Evolutionary conservation across 2,329 filamentous ascomycete species (phyloP), one percentile per base, ranked within the genome.

Genomic region (Epicoccum nigrum): DNA sequence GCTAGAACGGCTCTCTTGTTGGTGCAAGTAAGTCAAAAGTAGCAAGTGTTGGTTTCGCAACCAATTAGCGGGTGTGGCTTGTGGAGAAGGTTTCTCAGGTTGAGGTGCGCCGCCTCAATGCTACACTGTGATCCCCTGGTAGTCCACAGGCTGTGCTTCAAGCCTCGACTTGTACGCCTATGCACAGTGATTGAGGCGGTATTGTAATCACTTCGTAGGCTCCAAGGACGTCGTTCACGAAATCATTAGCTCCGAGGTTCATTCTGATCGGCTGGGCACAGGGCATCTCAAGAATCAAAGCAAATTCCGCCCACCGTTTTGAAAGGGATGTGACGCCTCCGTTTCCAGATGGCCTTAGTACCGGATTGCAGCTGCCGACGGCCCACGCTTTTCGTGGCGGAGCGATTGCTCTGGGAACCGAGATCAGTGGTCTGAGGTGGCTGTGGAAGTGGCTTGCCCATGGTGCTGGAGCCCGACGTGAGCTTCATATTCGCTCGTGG

Each of bases 71-170:
- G 32, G 38, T 16, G 49, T 43, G 42, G 49, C 49, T 46, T 42
- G 42, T 19, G 42, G 42, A 42, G 42, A 46, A 19, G 42, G 49
- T 51, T 42, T 51, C 49, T 51, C 35, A 33, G 25, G 15, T 11
- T 16, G 37, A 37, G 32, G 30, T 27, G 44, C 37, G 35, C n/a
- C 8, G 23, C n/a, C n/a, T 12, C 21, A 37, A 46, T 46, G 49
- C 43, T 38, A 51, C 49, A 42, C 42, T 51, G 49, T 51, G 49
- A 33, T 42, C 27, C 20, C 37, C 42, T 46, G 49, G 42, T 46
- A 42, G 42, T 17, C 27, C 42, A 13, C 13, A 2, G 21, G 23
- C 13, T 27, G 20, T 32, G 32, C 7, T 16, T 17, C n/a, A 13
- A 15, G 28, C 42, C 28, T n/a, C 19, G 27, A 27, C 17, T 19